Base-by-base conservation (phyloP, 1,284 basidiomycete species). In the Taiwanofungus camphoratus region DNA sequence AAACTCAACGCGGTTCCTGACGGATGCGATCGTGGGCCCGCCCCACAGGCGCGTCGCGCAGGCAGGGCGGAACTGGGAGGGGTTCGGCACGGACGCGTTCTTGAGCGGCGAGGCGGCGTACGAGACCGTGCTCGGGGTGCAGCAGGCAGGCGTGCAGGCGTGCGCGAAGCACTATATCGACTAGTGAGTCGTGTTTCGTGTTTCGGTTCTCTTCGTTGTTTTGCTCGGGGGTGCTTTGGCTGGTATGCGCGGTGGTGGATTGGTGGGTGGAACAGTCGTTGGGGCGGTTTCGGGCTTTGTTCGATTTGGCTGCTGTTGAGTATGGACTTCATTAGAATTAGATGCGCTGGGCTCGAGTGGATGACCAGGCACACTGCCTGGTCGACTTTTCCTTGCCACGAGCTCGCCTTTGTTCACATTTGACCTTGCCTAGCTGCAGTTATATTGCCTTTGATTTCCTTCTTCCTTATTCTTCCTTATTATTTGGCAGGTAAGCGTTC, bases 51-150 rank as follows among this genome's bases (percentile, higher is more conserved):
- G 84, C 42, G 61, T 77, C 27, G 73, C 79, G 1, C 67, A 74
- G 51, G 80, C 74, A 3, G 90, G 90, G 0, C 69, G 90, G 8
- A 90, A 88, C 61, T 93, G 87, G 87, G 89, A 93, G 68, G 87
- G 86, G 6, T 91, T 87, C 49, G 83, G 86, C 35, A 81, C 73
- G 12, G 83, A 87, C 58, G 87, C 88, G 0, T 92, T 81, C 65
- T 66, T 92, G 31, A 60, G 75, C 38, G 82, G 86, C 13, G 84
- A 84, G 60, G 74, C 77, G 0, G 78, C 85, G 1, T 86, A 81
- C 49, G 79, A 85, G 60, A 89, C 84, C 2, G 75, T 91, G 46
- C 61, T 82, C 18, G 88, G 89, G 1, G 65, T 90, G 63, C 89
- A 92, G 57, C 60, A 69, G 29, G 71, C 69, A 1, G 87, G 88